These are phyloP conservation scores for Eustoma russellianum DNA, from an alignment of 257 asterid species.

Conservation along the genomic window DNA sequence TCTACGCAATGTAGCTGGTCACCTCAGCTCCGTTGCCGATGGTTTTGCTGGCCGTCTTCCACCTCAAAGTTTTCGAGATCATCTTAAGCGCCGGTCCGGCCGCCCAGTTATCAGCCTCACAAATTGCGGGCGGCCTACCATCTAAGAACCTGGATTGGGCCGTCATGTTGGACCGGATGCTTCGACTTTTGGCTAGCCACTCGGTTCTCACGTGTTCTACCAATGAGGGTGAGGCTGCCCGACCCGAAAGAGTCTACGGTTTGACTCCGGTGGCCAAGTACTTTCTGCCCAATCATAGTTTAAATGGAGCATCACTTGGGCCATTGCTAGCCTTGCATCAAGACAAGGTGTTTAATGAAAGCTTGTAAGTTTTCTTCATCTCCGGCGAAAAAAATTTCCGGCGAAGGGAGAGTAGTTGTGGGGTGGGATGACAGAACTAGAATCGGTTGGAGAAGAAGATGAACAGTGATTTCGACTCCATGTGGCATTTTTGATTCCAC, in stretches of 20 bases:
- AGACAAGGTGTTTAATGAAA: constrained; percentile 5
- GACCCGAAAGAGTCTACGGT: not conserved
- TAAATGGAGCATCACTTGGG: not conserved
- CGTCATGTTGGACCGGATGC: constrained; percentile 29
- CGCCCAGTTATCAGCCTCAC: constrained; percentile 17
- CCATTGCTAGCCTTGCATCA: constrained; percentile 1
- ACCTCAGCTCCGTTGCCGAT: constrained; percentile 10
- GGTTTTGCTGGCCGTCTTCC: constrained; percentile 22
- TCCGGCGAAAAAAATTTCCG: too few relatives aligned
- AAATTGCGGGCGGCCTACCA: constrained; percentile 19
- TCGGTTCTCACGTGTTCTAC: constrained; percentile 2
- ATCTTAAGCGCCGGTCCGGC: constrained; percentile 14
- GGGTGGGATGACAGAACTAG: too few relatives aligned
- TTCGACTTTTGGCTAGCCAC: constrained; percentile 17
- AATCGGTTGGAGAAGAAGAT: too few relatives aligned
- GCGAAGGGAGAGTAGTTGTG: too few relatives aligned
- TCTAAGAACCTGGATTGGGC: constrained; percentile 12
- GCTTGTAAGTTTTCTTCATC: constrained; percentile 1
- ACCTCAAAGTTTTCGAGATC: constrained; percentile 27
- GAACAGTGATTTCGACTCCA: too few relatives aligned
- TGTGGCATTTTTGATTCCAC: too few relatives aligned
- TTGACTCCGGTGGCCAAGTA: constrained; percentile 4
- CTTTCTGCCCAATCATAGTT: not conserved
- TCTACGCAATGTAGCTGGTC: constrained; percentile 19
- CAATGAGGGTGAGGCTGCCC: not conserved